Base-by-base conservation (phyloP, 1,284 basidiomycete species). In the Apiotrichum gracile region DNA sequence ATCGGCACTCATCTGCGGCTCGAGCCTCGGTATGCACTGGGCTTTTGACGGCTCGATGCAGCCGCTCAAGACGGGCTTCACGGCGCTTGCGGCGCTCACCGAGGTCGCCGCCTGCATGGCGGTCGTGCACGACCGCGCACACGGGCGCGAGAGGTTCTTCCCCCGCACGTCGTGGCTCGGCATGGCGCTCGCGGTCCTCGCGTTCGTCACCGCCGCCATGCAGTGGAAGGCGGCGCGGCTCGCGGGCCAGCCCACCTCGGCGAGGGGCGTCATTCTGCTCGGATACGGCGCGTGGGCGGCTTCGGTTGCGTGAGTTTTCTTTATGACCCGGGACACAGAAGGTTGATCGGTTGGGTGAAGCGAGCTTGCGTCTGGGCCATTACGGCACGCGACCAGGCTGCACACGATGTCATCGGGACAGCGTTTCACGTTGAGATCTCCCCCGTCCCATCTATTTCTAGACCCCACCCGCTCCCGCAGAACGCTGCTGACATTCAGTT, bases 261-360 rank as follows among this genome's bases (percentile, higher is more conserved):
- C 37, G 3, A 21, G 21, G 19, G 27, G 47, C 25, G 39, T 31
- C 16, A 21, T 49, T 25, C 26, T 49, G 16, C 27, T 49, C 13
- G 47, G 47, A 10, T 35, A 40, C 47, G 47, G 35, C 16, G 26
- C 47, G 6, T 49, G 47, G 47, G 19, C 39, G 2, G n/a, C 47
- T 13, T 21, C 22, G 5, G 27, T 49, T n/a, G 47, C 38, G 34
- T 37, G 25, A 45, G 43, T 45, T 4, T 9, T 19, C 26, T 7
- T 27, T 40, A 5, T 2, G 12, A 26, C 7, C 24, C 14, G 17
- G 10, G 24, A 29, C 34, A 35, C 34, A 5, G 5, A 35, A 5
- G 12, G 34, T n/a, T n/a, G n/a, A n/a, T n/a, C n/a, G n/a, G n/a
- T n/a, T n/a, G n/a, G n/a, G n/a, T n/a, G n/a, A n/a, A n/a, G n/a